Conservation (phyloP, 2,329 filamentous ascomycete species). For the Colletotrichum acutatum region DNA sequence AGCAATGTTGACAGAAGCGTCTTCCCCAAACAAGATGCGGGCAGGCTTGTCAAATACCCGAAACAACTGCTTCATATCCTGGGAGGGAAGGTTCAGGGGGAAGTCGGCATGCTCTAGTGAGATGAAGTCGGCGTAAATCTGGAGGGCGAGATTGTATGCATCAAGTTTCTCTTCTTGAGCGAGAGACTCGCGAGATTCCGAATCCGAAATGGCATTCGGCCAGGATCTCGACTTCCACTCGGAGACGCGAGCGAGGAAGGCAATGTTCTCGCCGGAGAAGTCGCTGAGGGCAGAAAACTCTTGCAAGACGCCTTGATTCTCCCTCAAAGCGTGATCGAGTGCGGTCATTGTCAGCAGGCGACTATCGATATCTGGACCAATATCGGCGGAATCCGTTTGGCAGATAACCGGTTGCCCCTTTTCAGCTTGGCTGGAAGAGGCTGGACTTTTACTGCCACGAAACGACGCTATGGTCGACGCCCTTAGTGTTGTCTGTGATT, state of each 20-base stretch:
- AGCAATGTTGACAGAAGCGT: background rate
- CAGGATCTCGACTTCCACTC: slow-evolving; percentile 52
- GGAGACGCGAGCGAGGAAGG: slow-evolving; percentile 61
- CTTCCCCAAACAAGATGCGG: slow-evolving; percentile 44
- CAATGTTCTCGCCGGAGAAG: slow-evolving; percentile 69
- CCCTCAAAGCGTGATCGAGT: slow-evolving; percentile 59
- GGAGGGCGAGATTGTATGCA: slow-evolving; percentile 57
- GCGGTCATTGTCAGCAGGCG: slow-evolving; percentile 62
- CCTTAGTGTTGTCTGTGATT: slow-evolving; percentile 39
- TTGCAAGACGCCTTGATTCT: slow-evolving; percentile 59
- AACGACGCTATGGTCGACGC: slow-evolving; percentile 34
- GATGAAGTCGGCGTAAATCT: slow-evolving; percentile 61
- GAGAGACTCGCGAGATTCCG: background rate
- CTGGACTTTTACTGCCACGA: slow-evolving; percentile 34
- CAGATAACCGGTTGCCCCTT: slow-evolving; percentile 45
- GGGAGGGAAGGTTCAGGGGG: slow-evolving; percentile 61
- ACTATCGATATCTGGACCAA: slow-evolving; percentile 44
- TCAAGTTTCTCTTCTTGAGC: background rate
- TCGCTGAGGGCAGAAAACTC: slow-evolving; percentile 64
- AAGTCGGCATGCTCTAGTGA: slow-evolving; percentile 59
- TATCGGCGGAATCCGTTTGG: slow-evolving; percentile 14
- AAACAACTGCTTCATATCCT: slow-evolving; percentile 53
- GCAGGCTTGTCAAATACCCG: slow-evolving; percentile 54
- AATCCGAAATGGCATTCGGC: background rate
- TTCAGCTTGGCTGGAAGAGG: slow-evolving; percentile 38